Conservation (phyloP, 441 rosid genomes). For the Syzygium syzygioides region DNA sequence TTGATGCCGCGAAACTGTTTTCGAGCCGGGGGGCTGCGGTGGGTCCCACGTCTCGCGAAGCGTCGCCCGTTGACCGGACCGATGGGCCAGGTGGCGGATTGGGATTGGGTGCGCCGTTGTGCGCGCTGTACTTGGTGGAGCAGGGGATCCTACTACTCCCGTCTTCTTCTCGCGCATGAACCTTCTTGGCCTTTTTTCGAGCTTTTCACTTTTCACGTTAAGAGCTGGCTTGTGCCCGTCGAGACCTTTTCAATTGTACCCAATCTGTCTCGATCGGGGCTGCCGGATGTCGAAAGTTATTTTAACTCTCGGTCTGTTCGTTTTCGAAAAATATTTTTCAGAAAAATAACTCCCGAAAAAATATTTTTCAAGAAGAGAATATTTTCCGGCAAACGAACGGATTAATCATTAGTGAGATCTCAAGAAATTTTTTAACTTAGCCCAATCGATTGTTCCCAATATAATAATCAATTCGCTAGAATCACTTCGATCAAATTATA, state of each 20-base stretch:
- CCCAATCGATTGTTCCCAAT: not conserved
- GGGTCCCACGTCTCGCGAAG: not conserved
- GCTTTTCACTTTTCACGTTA: not conserved
- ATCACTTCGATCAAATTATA: not conserved
- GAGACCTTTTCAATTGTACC: not conserved
- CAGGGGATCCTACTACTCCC: not conserved
- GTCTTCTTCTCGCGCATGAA: too few relatives aligned
- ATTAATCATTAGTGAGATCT: not conserved
- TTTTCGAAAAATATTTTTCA: too few relatives aligned
- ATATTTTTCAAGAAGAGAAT: too few relatives aligned
- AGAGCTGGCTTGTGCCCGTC: not conserved
- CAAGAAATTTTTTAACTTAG: not conserved
- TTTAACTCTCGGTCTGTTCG: not conserved
- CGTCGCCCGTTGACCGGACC: not conserved
- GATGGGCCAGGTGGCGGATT: not conserved
- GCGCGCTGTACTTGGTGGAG: not conserved
- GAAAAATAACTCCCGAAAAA: too few relatives aligned
- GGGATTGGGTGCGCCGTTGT: not conserved
- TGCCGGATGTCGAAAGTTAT: not conserved
- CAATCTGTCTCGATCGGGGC: not conserved
- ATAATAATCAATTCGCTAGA: not conserved
- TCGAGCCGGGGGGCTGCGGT: not conserved
- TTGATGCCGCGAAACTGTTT: not conserved
- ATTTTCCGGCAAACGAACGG: too few relatives aligned
- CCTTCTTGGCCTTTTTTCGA: too few relatives aligned